Evolutionary conservation across 1,139 yeast genomes (phyloP).

Genomic region (Saccharomyces hybrid): DNA sequence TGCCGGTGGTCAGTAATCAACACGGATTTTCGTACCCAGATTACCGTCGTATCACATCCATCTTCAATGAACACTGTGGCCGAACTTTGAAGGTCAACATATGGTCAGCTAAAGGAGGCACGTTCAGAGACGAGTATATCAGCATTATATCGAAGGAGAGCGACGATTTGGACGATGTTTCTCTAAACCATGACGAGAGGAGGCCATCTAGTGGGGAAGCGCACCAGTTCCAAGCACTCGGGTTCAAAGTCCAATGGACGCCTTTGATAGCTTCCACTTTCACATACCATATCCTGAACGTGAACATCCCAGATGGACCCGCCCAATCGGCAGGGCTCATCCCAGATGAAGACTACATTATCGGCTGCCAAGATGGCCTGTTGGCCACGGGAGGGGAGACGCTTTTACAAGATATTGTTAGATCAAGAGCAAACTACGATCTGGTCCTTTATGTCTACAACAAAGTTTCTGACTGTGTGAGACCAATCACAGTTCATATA

Average conservation of each 20-base stretch:
- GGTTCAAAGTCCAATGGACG: slow-evolving; percentile 67
- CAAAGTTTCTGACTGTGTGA: slow-evolving; percentile 71
- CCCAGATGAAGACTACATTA: slow-evolving; percentile 80
- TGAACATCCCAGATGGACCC: slow-evolving; percentile 65
- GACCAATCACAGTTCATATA: slow-evolving; percentile 79
- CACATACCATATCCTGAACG: slow-evolving; percentile 79
- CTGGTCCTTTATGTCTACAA: slow-evolving; percentile 69
- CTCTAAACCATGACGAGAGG: slow-evolving; percentile 9
- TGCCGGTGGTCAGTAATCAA: slow-evolving; percentile 42
- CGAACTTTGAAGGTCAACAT: slow-evolving; percentile 49
- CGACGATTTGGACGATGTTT: slow-evolving; percentile 23
- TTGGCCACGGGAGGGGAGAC: slow-evolving; percentile 83
- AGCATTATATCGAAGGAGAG: slow-evolving; percentile 15
- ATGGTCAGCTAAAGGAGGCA: slow-evolving; percentile 89
- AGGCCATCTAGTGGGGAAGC: neutral
- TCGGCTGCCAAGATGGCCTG: slow-evolving; percentile 81
- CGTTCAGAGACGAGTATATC: slow-evolving; percentile 31
- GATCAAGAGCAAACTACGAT: slow-evolving; percentile 48
- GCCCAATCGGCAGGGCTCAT: slow-evolving; percentile 78
- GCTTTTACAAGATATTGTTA: slow-evolving; percentile 58
- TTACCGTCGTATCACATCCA: slow-evolving; percentile 29
- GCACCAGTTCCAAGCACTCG: slow-evolving; percentile 38
- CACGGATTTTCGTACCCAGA: slow-evolving; percentile 35
- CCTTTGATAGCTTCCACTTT: slow-evolving; percentile 69
- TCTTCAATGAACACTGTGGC: slow-evolving; percentile 25